Evolutionary conservation across 345 rosid genomes (phyloP).

Genomic region (Xanthoceras sorbifolium): DNA sequence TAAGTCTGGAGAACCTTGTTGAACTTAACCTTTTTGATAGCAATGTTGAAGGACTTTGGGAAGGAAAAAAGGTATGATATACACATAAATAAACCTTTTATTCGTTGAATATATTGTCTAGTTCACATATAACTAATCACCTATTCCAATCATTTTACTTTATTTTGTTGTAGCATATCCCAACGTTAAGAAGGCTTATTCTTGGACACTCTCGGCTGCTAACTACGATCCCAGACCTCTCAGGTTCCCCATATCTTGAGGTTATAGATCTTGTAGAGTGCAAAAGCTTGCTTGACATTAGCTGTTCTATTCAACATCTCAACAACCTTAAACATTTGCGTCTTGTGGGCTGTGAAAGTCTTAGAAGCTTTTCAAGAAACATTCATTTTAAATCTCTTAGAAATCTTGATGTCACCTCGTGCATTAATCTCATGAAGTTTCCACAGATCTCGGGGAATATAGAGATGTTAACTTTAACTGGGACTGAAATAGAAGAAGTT

Average conservation of each 20-base stretch:
- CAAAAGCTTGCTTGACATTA: not conserved
- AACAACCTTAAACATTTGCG: not conserved
- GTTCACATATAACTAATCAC: no score
- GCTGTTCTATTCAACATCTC: not conserved
- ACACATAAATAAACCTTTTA: not conserved
- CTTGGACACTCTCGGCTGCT: constrained; percentile 12
- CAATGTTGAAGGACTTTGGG: not conserved
- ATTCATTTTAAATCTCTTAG: not conserved
- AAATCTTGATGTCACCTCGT: not conserved
- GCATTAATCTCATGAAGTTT: not conserved
- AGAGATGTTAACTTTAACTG: no score
- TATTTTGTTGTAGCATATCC: not conserved
- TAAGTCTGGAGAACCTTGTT: constrained; percentile 13
- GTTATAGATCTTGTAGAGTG: not conserved
- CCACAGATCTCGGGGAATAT: not conserved
- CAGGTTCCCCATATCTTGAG: not conserved
- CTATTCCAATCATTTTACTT: not conserved
- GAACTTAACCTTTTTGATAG: constrained; percentile 11
- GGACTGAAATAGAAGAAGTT: not conserved
- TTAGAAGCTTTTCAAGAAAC: not conserved
- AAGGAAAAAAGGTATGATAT: not conserved
- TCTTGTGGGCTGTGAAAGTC: not conserved
- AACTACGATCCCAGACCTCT: not conserved
- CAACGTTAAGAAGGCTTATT: no score
- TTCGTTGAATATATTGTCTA: not conserved